phyloP scores from a whole-genome alignment of 2,329 filamentous ascomycete genomes.

The Arachnopeziza araneosa region DNA sequence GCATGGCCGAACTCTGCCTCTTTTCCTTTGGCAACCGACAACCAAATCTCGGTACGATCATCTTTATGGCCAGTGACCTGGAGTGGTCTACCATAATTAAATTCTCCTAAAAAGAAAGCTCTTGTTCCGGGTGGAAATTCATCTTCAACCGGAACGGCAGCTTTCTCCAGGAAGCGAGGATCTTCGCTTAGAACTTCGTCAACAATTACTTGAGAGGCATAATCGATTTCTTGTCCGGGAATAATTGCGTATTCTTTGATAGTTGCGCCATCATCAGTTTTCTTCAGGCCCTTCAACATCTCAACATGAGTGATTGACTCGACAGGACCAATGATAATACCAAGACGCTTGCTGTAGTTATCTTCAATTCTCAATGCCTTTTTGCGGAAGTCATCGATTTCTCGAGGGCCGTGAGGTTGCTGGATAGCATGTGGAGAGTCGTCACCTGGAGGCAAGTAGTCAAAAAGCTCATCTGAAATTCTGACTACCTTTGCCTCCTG shows the following conservation, averaged over 20 bases:
- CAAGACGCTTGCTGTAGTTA: conserved; percentile 85
- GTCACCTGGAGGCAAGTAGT: conserved; percentile 67
- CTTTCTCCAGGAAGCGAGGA: conserved; percentile 85
- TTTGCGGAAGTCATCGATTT: conserved; percentile 78
- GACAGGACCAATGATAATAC: conserved; percentile 78
- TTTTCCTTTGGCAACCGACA: conserved; percentile 65
- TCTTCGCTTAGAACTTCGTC: conserved; percentile 88
- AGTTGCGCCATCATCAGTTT: conserved; percentile 85
- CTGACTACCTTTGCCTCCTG: conserved; percentile 87
- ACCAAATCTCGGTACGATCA: conserved; percentile 71
- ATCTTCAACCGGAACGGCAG: conserved; percentile 80
- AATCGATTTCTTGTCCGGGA: conserved; percentile 79
- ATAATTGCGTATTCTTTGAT: conserved; percentile 90
- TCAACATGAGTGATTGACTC: conserved; percentile 90
- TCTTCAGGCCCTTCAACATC: conserved; percentile 84
- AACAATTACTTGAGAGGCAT: conserved; percentile 86
- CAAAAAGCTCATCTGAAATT: conserved; percentile 90
- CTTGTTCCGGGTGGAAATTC: conserved; percentile 81
- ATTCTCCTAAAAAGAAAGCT: conserved; percentile 92
- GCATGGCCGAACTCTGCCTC: conserved; percentile 77
- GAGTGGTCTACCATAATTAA: conserved; percentile 85
- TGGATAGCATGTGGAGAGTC: conserved; percentile 57
- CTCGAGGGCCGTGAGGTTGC: conserved; percentile 65
- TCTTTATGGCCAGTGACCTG: conserved; percentile 69
- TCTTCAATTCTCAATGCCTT: conserved; percentile 80